These are phyloP conservation scores for Leptodontidium sp. DNA, from an alignment of 2,329 filamentous ascomycete species.

Conservation along the genomic window DNA sequence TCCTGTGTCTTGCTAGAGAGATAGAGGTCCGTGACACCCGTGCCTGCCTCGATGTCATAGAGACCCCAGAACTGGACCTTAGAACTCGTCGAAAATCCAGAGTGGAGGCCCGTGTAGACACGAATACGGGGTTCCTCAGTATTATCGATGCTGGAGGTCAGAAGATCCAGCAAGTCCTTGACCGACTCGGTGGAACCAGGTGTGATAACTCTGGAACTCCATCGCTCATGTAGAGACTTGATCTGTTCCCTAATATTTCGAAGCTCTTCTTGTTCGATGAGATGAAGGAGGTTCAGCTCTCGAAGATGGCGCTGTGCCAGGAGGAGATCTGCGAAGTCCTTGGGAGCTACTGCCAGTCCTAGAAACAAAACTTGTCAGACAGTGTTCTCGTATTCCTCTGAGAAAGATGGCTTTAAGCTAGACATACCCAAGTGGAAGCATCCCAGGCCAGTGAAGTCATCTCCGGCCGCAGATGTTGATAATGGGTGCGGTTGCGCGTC, in stretches of 20 bases:
- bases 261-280: conserved; percentile 35
- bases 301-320: conserved; percentile 39
- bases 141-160: conserved; percentile 19
- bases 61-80: conserved; percentile 22
- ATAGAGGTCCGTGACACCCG: conserved; percentile 10
- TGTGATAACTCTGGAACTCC: conserved; percentile 39
- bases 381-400: not conserved
- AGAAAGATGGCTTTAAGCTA: not conserved
- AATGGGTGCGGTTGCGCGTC: conserved; percentile 28
- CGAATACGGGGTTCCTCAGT: conserved; percentile 44
- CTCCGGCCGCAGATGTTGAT: conserved; percentile 35
- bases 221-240: conserved; percentile 44
- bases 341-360: conserved; percentile 33
- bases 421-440: conserved; percentile 43
- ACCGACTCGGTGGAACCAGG: conserved; percentile 18
- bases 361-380: not conserved
- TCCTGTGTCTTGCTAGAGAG: conserved; percentile 17
- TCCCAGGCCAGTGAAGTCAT: conserved; percentile 41
- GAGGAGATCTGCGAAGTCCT: conserved; percentile 41
- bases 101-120: conserved; percentile 18
- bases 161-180: conserved; percentile 29
- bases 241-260: conserved; percentile 33
- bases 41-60: conserved; percentile 14
- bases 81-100: conserved; percentile 7
- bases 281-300: conserved; percentile 39